Percentiles rank a stretch among this genome's conserved stretches.
These are phyloP conservation scores for Coemansia sp. DNA, from an alignment of 192 early-diverging fungal species.

Conservation along the genomic window DNA sequence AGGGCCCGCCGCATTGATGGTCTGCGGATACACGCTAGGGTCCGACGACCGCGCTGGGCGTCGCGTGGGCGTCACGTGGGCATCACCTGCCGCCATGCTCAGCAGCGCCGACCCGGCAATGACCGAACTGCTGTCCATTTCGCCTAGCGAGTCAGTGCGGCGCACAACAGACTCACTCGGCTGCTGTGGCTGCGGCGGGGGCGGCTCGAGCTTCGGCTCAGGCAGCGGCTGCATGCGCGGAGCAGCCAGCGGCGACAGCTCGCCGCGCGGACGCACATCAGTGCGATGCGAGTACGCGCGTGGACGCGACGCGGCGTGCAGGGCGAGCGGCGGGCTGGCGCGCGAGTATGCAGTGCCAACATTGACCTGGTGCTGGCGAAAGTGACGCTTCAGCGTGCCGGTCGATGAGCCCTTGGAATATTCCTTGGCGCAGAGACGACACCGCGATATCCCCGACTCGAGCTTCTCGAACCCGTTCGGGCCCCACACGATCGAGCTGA, in stretches of 20 bases:
- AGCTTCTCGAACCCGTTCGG: slow-evolving; percentile 54
- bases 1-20: slow-evolving; percentile 9
- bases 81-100: slow-evolving; percentile 52
- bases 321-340: slow-evolving; percentile 25
- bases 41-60: slow-evolving; percentile 43
- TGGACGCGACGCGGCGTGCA: slow-evolving; percentile 27
- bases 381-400: slow-evolving; percentile 55
- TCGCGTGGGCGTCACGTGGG: slow-evolving; percentile 21
- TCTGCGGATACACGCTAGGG: slow-evolving; percentile 41
- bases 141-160: slow-evolving; percentile 17
- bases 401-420: slow-evolving; percentile 56
- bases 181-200: background rate
- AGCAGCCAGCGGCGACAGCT: slow-evolving; percentile 34
- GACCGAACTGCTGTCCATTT: slow-evolving; percentile 44
- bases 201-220: slow-evolving; percentile 5
- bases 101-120: slow-evolving; percentile 54
- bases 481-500: slow-evolving; percentile 57
- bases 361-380: slow-evolving; percentile 51
- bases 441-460: slow-evolving; percentile 55
- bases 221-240: slow-evolving; percentile 6
- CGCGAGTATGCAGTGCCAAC: slow-evolving; percentile 28
- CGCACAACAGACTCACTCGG: background rate
- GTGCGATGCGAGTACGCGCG: slow-evolving; percentile 52
- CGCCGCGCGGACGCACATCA: slow-evolving; percentile 31
- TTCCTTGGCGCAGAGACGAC: slow-evolving; percentile 52